Percentiles rank a stretch among this genome's conserved stretches.
Conservation (phyloP, 2,329 filamentous ascomycete genomes). For the Penicillium sp. region DNA sequence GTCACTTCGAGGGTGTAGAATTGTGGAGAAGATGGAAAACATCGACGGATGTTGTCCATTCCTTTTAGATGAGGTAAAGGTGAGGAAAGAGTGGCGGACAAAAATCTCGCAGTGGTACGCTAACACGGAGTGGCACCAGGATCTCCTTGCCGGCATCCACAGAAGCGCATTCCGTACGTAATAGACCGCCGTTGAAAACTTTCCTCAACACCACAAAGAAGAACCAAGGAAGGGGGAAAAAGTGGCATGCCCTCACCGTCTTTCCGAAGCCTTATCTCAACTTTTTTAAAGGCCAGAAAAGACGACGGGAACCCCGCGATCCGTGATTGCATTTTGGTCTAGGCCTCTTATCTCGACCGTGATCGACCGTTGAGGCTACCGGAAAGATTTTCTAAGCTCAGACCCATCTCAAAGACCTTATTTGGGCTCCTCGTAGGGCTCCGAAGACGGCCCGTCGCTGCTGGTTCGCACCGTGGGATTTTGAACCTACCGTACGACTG, state of each 20-base stretch:
- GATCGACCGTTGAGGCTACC: conserved; percentile 13
- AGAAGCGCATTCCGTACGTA: conserved; percentile 19
- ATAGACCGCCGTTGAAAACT: conserved; percentile 12
- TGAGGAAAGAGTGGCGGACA: conserved; percentile 16
- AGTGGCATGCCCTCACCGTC: neutral
- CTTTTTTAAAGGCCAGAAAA: neutral
- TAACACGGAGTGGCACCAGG: conserved; percentile 9
- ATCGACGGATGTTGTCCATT: conserved; percentile 4
- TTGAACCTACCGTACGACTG: neutral
- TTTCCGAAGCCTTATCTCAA: neutral
- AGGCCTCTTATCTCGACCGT: conserved; percentile 8
- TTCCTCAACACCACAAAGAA: conserved; percentile 5
- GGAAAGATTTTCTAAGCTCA: conserved; percentile 14
- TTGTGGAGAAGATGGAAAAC: conserved; percentile 3
- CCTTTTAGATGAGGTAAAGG: neutral
- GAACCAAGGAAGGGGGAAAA: neutral
- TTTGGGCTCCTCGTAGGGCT: conserved; percentile 7
- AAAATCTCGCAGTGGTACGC: conserved; percentile 19
- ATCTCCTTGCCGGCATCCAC: conserved; percentile 18
- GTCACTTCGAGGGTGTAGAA: neutral
- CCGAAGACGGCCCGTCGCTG: neutral
- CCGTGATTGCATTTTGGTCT: conserved; percentile 2
- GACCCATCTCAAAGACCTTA: conserved; percentile 7
- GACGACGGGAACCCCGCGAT: conserved; percentile 2
- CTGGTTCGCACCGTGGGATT: neutral